Evolutionary conservation across 495 filamentous ascomycete species (phyloP), one percentile per base, ranked within the genome.

Genomic region (Parmelia sp.): DNA sequence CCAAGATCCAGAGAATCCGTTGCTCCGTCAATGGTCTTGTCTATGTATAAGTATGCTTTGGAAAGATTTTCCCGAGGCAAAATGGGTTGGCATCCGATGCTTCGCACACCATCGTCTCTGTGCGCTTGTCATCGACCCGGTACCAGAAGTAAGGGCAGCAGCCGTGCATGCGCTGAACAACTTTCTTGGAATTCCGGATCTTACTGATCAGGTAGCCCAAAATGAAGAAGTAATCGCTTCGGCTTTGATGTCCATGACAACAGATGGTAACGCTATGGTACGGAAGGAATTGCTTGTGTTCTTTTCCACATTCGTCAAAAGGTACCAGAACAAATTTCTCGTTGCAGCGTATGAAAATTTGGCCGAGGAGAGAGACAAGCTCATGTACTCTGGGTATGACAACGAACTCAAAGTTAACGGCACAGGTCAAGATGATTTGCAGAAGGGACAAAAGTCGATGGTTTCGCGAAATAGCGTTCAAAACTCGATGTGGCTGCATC

Each of bases 11-110:
- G 87, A 94, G 55, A 97, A 96, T 68, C 90, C 92, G 6, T 75
- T 97, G 21, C 79, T 99, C 42, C 83, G 95, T 29, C 94, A 97
- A 75, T 99, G 95, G 94, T 92, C 91, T 15, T 96, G 92, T 73
- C 83, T 99, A 7, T 97, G 92, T 74, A 86, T 99, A 44, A 96
- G 93, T 71, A 92, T 96, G 78, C 82, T 99, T 10, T 99, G 95
- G 93, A 82, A 83, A 40, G 89, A 95, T 72, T 88, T 89, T 58
- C 84, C 91, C 0, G 92, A 96, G 66, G 93, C 91, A 3, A 97
- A 97, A 73, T 96, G 91, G 91, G 83, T 88, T 71, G 94, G 91
- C 23, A 96, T 97, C 64, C 80, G 90, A 55, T 89, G 87, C 69
- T 82, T 84, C 64, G 94, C 92, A 11, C 90, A 90, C 42, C 76